These are phyloP conservation scores for Mycena leptocephala DNA, from an alignment of 768 basidiomycete genomes.

Conservation along the genomic window DNA sequence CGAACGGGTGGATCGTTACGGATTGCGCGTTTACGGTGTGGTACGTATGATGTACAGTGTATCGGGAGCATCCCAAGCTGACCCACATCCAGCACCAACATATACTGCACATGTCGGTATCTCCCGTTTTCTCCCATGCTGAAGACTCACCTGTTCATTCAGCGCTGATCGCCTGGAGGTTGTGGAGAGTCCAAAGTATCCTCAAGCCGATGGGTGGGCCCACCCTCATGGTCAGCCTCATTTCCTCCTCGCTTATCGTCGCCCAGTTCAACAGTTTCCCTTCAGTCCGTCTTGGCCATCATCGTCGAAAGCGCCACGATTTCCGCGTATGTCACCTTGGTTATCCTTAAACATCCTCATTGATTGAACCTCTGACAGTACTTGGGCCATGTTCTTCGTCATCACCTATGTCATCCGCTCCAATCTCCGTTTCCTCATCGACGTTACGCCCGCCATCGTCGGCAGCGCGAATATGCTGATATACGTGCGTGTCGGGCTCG, in stretches of 20 bases:
- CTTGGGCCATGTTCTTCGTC: slow-evolving; percentile 21
- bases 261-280: neutral
- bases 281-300: neutral
- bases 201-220: neutral
- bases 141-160: neutral
- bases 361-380: neutral
- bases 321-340: neutral
- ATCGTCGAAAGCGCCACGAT: slow-evolving; percentile 18
- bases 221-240: neutral
- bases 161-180: slow-evolving; percentile 13
- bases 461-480: neutral
- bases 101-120: slow-evolving; percentile 23
- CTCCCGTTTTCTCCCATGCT: neutral
- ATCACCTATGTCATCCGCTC: neutral
- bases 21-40: slow-evolving; percentile 6
- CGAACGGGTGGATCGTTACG: slow-evolving; percentile 22
- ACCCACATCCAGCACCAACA: neutral
- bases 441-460: neutral
- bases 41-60: neutral
- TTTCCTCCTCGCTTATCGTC: neutral
- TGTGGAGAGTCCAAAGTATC: slow-evolving; percentile 15
- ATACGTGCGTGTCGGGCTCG: neutral
- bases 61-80: neutral
- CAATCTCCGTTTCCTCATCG: slow-evolving; percentile 14
- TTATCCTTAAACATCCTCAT: neutral